Evolutionary conservation across 306 rosid genomes (phyloP), one percentile per base, ranked within the genome.

Genomic region (Acacia confusa): DNA sequence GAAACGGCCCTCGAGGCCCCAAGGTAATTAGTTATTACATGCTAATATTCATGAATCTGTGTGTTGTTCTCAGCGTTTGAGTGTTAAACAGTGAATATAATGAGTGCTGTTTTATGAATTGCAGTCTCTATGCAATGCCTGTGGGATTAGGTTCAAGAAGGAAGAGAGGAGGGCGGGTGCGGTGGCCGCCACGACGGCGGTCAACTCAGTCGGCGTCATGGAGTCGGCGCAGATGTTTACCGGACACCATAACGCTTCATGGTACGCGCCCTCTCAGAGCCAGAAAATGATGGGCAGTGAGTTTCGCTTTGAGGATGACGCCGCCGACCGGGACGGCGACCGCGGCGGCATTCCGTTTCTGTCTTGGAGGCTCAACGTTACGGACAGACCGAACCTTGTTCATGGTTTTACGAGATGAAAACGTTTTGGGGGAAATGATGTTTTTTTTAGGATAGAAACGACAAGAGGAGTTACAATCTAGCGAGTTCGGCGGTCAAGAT

Each of bases 1-100:
- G 99, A 67, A 96, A 96, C 63, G 99, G 99, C 28, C 99, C 99
- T 0, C 85, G 97, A 65, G 99, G 99, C 83, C 99, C 99, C 0
- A 96, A 96, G 98, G 99, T 95, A 58, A 57, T 24, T 48, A 36
- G 6, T 6, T 36, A 36, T 6, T 34, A 36, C 40, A 6, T 36
- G 40, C 40, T 36, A 36, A 36, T 36, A 36, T 36, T 36, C 64
- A 25, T 58, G 65, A 58, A 58, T 58, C 65, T 58, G 13, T 22
- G 6, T 60, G 32, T 25, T 9, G 24, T 61, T 25, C 36, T 11
- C 27, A 11, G 38, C 28, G 36, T 61, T 25, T 60, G 27, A 24
- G 66, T 11, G 32, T 60, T 27, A 12, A 11, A 61, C 13, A 7
- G 17, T 72, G 14, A 36, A 36, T 36, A 36, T 36, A 48, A 30